Percentiles rank a stretch among this genome's conserved stretches.
Conservation (phyloP, 345 rosid species). For the Hypericum androsaemum region DNA sequence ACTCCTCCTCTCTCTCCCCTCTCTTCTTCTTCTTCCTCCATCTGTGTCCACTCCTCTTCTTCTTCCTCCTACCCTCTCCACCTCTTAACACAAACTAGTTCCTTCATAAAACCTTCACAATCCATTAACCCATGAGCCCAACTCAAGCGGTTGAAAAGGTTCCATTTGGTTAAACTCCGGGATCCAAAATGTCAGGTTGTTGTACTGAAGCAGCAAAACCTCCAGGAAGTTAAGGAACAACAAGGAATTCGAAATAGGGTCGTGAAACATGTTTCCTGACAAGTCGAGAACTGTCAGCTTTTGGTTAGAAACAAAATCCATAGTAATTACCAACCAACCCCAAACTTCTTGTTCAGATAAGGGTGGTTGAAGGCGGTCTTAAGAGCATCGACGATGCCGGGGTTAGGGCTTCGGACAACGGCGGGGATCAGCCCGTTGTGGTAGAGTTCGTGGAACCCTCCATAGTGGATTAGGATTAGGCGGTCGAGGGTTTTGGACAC, state of each 20-base stretch:
- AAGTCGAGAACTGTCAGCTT: conserved; percentile 29
- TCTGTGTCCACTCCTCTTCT: not conserved
- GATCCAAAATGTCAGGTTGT: conserved; percentile 30
- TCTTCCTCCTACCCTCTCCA: conserved; percentile 4
- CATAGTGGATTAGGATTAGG: no score
- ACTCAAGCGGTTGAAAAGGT: no score
- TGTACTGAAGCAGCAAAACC: conserved; percentile 36
- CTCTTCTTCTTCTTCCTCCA: not conserved
- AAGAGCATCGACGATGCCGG: no score
- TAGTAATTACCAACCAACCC: conserved; percentile 25
- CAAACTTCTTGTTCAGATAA: no score
- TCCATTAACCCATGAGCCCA: no score
- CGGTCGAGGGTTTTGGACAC: no score
- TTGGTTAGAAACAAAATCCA: conserved; percentile 34
- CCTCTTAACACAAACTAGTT: no score
- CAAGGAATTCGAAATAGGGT: conserved; percentile 22
- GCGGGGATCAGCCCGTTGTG: no score
- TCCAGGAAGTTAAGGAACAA: conserved; percentile 16
- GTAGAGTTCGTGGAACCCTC: no score
- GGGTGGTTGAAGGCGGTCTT: no score
- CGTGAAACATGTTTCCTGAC: conserved; percentile 29
- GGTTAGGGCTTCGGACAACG: no score
- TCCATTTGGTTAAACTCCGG: conserved; percentile 25
- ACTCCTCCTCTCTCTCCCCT: conserved; percentile 10
- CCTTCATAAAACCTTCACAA: no score